Conservation (phyloP, 345 rosid species). For the Erucastrum elatum region DNA sequence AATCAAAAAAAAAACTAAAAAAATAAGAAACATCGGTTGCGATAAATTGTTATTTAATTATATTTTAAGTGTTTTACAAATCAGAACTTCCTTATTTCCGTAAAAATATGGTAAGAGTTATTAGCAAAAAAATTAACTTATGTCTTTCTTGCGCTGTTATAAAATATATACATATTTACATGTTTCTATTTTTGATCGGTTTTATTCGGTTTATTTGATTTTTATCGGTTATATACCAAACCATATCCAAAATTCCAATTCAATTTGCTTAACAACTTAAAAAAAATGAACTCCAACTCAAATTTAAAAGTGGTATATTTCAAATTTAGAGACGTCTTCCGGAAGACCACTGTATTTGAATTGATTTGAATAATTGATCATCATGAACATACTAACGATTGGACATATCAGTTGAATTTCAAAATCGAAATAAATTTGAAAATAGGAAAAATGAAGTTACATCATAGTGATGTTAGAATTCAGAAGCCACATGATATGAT, state of each 20-base stretch:
- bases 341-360: constrained; percentile 17
- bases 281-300: neutral
- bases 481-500: constrained; percentile 28
- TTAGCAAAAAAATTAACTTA: no score
- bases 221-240: no score
- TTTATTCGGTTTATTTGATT: no score
- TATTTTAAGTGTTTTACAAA: no score
- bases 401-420: constrained; percentile 37
- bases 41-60: no score
- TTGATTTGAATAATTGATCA: constrained; percentile 15
- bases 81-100: no score
- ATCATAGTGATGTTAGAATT: constrained; percentile 21
- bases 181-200: no score
- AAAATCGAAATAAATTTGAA: neutral
- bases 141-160: no score
- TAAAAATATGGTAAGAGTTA: no score
- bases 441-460: constrained; percentile 29
- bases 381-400: constrained; percentile 18
- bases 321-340: neutral
- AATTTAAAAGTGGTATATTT: neutral
- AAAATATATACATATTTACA: no score
- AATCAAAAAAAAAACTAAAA: no score
- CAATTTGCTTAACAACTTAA: neutral
- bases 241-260: neutral
- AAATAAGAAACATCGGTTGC: no score